Percentiles rank a stretch among this genome's conserved stretches.
Evolutionary conservation across 352 stramenopile species (phyloP).

Genomic region (Globisporangium spinosum): DNA sequence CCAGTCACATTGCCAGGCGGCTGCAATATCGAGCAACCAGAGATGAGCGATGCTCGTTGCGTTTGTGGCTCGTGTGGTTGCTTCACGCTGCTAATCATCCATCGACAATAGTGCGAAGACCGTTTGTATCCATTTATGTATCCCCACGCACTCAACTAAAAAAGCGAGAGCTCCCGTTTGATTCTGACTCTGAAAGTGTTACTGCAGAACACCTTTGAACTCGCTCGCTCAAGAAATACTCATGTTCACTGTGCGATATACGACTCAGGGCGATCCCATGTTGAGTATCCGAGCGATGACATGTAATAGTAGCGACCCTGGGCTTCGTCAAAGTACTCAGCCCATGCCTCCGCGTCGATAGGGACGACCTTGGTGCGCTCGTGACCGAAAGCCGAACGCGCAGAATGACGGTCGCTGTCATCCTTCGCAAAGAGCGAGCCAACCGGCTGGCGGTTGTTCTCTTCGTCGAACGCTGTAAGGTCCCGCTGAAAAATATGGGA

Average conservation of each 20-base stretch:
- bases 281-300: constrained; percentile 26
- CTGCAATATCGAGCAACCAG: constrained; percentile 3
- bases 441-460: neutral
- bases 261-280: constrained; percentile 22
- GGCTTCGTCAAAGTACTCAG: constrained; percentile 27
- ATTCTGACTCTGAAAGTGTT: neutral
- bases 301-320: constrained; percentile 28
- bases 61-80: neutral
- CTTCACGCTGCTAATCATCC: neutral
- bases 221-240: neutral
- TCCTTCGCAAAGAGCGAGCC: constrained; percentile 13
- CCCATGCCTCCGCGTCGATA: constrained; percentile 26
- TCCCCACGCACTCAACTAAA: neutral
- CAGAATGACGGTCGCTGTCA: neutral
- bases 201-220: neutral
- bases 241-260: neutral
- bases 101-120: neutral
- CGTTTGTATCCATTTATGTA: neutral
- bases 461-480: constrained; percentile 1
- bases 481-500: constrained; percentile 11
- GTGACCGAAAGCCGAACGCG: neutral
- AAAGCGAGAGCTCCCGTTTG: neutral
- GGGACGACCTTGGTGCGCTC: constrained; percentile 22
- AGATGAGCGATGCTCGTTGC: neutral
- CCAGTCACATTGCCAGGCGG: constrained; percentile 58